Percentiles rank a stretch among this genome's conserved stretches.
These are phyloP conservation scores for Neurospora sp. DNA, from an alignment of 495 filamentous ascomycete genomes.

Conservation along the genomic window DNA sequence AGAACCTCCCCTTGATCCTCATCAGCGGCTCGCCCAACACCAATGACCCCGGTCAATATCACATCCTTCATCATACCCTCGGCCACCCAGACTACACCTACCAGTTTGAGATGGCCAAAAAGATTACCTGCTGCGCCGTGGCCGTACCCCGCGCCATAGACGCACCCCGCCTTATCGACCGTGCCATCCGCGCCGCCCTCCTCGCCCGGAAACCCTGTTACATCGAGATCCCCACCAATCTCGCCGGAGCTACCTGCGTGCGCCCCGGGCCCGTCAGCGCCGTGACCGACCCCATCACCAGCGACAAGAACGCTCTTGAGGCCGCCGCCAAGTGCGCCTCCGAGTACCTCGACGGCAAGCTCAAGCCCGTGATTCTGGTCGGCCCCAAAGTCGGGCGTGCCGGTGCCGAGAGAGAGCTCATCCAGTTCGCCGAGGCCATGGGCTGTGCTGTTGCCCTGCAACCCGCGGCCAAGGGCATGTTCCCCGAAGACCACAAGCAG, in stretches of 20 bases:
- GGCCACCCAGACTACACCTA: conserved; percentile 75
- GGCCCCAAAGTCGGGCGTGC: conserved; percentile 13
- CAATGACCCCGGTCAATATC: conserved; percentile 39
- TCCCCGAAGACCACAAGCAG: conserved; percentile 13
- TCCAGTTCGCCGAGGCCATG: conserved; percentile 14
- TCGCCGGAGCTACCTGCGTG: conserved; percentile 40
- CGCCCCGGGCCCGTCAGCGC: conserved; percentile 15
- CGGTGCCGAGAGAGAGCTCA: conserved; percentile 9
- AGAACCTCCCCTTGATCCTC: conserved; percentile 65
- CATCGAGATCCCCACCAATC: conserved; percentile 72
- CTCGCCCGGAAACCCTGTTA: conserved; percentile 64
- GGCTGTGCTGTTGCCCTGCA: conserved; percentile 17
- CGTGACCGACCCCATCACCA: conserved; percentile 8
- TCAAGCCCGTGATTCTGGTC: conserved; percentile 15
- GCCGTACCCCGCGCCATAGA: conserved; percentile 57
- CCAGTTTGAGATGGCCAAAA: conserved; percentile 48
- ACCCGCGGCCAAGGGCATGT: conserved; percentile 20
- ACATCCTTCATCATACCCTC: conserved; percentile 80
- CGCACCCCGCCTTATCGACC: conserved; percentile 62
- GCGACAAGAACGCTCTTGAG: conserved; percentile 10
- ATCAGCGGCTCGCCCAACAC: conserved; percentile 60
- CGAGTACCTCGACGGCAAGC: conserved; percentile 15
- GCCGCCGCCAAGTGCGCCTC: conserved; percentile 9
- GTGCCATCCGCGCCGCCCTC: conserved; percentile 66
- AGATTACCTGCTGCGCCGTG: conserved; percentile 55